phyloP scores from a whole-genome alignment of 1,284 basidiomycete genomes.

The Ustilago nuda region DNA sequence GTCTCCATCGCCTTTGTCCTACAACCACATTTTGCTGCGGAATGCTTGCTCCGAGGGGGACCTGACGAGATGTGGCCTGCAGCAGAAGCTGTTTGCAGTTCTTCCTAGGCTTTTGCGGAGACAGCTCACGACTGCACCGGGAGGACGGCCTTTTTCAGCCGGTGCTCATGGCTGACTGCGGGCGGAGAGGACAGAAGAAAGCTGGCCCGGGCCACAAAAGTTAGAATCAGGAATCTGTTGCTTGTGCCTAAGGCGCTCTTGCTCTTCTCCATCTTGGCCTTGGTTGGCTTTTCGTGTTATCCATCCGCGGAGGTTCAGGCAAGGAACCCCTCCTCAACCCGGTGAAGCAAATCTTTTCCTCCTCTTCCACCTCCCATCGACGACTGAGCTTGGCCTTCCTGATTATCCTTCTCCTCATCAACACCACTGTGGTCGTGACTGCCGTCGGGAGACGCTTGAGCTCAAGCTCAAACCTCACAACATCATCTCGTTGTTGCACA shows the following conservation, averaged over 20 bases:
- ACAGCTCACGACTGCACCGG: not conserved
- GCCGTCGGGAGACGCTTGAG: not conserved
- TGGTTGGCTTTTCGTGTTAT: not conserved
- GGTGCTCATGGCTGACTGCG: not conserved
- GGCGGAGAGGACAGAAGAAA: not conserved
- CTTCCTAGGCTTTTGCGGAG: not conserved
- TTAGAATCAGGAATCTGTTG: not conserved
- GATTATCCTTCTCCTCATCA: not conserved
- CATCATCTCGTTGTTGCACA: slow-evolving; percentile 1
- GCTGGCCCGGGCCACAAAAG: not conserved
- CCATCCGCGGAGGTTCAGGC: no score
- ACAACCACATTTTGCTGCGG: not conserved
- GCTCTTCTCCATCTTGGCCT: not conserved
- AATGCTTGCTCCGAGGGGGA: not conserved
- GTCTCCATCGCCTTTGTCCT: no score
- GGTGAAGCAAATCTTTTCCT: no score
- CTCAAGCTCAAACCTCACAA: not conserved
- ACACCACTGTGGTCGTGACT: not conserved
- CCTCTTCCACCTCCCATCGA: not conserved
- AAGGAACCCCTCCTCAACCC: no score
- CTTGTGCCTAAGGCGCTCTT: no score
- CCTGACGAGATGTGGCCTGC: slow-evolving; percentile 5
- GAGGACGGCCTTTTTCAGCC: slow-evolving; percentile 1
- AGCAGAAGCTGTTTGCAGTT: not conserved
- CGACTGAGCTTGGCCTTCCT: not conserved